Conservation (phyloP, 202 grass and related monocot species). For the Cymbopogon flexuosus region DNA sequence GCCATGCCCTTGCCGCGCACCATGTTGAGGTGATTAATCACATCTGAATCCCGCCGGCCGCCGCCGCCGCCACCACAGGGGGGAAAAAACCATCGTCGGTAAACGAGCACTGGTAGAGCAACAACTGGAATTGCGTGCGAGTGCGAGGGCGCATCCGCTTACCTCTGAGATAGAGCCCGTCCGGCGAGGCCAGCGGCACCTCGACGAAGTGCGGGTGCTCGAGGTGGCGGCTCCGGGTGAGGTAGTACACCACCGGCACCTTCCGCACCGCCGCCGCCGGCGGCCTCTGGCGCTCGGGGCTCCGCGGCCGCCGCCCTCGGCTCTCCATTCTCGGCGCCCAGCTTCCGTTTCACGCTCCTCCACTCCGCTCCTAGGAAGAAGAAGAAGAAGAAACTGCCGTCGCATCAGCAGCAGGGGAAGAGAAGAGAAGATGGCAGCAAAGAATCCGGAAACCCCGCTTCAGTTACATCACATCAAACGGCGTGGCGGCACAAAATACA, state of each 20-base stretch:
- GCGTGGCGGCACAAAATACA: conserved; percentile 36
- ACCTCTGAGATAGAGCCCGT: conserved; percentile 83
- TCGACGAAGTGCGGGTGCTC: conserved; percentile 99
- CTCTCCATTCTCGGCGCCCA: conserved; percentile 26
- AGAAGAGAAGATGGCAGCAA: not conserved
- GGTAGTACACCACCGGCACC: conserved; percentile 93
- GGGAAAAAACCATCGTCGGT: not conserved
- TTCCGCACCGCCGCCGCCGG: conserved; percentile 28
- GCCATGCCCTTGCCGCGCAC: conserved; percentile 86
- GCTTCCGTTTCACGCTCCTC: not conserved
- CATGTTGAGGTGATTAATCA: conserved; percentile 67
- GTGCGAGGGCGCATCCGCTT: not conserved
- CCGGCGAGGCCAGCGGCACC: conserved; percentile 60
- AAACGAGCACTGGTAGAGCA: not conserved
- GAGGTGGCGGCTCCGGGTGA: conserved; percentile 84
- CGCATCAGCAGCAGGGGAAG: conserved; percentile 24
- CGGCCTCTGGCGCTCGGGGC: conserved; percentile 27
- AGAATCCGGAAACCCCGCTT: not conserved
- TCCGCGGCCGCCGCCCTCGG: conserved; percentile 38
- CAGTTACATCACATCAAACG: not conserved
- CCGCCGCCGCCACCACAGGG: not conserved
- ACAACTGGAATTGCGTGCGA: not conserved
- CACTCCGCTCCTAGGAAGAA: not conserved
- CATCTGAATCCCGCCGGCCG: conserved; percentile 43
- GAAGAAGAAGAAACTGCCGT: not conserved